Percentiles rank a stretch among this genome's conserved stretches.
phyloP scores from a whole-genome alignment of 371 early-diverging fungal species.

The Basidiobolus meristosporus region DNA sequence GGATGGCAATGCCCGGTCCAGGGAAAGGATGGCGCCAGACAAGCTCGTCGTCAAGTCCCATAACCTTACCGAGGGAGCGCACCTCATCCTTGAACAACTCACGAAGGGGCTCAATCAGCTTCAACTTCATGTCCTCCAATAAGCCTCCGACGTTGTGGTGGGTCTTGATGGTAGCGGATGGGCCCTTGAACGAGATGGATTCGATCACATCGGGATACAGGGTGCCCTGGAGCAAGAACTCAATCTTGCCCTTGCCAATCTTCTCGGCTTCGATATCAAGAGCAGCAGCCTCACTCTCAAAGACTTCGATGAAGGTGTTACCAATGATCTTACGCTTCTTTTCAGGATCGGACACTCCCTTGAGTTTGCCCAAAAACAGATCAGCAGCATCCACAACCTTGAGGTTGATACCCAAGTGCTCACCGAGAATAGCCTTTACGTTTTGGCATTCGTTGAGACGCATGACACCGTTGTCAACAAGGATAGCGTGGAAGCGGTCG shows the following conservation, averaged over 20 bases:
- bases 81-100: constrained; percentile 98
- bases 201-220: constrained; percentile 97
- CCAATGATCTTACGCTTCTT: constrained; percentile 95
- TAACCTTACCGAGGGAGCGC: constrained; percentile 69
- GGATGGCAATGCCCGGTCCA: constrained; percentile 95
- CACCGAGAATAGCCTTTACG: constrained; percentile 64
- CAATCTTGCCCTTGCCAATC: constrained; percentile 39
- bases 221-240: constrained; percentile 93
- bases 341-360: constrained; percentile 88
- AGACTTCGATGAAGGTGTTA: constrained; percentile 93
- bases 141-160: constrained; percentile 97
- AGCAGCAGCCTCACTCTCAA: constrained; percentile 78
- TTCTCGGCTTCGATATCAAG: constrained; percentile 59
- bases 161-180: constrained; percentile 93
- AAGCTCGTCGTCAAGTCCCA: constrained; percentile 81
- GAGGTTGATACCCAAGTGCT: constrained; percentile 86
- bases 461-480: constrained; percentile 97
- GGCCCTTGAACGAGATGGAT: constrained; percentile 95
- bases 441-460: constrained; percentile 79
- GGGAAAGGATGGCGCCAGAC: constrained; percentile 98
- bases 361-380: constrained; percentile 67
- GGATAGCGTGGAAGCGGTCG: constrained; percentile 91
- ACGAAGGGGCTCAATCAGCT: constrained; percentile 91
- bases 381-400: constrained; percentile 80
- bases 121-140: constrained; percentile 87